Evolutionary conservation across 163 green algal species (phyloP).

Genomic region (Volvox carteri): DNA sequence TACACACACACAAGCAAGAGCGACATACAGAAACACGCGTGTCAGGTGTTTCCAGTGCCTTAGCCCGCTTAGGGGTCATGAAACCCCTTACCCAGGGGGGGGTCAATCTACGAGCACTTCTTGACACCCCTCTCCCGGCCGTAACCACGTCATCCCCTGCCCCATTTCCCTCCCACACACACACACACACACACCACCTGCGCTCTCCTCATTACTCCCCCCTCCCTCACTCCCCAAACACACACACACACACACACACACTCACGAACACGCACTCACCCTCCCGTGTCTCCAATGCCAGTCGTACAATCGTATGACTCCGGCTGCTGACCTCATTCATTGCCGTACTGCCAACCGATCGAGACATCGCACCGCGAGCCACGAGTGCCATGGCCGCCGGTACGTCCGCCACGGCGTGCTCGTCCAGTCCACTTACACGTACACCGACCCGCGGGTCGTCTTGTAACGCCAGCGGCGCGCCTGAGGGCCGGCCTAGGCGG

Average conservation of each 20-base stretch:
- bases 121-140: too few species aligned
- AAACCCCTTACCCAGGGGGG: too few species aligned
- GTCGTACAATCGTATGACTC: constrained; percentile 72
- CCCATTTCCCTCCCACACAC: background rate
- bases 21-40: too few species aligned
- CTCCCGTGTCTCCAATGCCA: constrained; percentile 62
- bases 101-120: too few species aligned
- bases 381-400: constrained; percentile 34
- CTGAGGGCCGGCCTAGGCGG: background rate
- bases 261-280: constrained; percentile 18
- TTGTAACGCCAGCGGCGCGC: background rate
- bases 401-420: constrained; percentile 10
- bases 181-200: background rate
- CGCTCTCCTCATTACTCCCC: background rate
- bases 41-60: too few species aligned
- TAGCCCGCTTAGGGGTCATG: too few species aligned
- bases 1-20: background rate
- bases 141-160: background rate
- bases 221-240: background rate
- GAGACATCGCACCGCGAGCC: background rate
- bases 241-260: background rate
- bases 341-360: constrained; percentile 47
- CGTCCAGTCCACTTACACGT: constrained; percentile 10
- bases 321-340: constrained; percentile 61
- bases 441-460: constrained; percentile 45